These are phyloP conservation scores for Fusarium stilboides DNA, from an alignment of 2,329 filamentous ascomycete genomes.

Conservation along the genomic window DNA sequence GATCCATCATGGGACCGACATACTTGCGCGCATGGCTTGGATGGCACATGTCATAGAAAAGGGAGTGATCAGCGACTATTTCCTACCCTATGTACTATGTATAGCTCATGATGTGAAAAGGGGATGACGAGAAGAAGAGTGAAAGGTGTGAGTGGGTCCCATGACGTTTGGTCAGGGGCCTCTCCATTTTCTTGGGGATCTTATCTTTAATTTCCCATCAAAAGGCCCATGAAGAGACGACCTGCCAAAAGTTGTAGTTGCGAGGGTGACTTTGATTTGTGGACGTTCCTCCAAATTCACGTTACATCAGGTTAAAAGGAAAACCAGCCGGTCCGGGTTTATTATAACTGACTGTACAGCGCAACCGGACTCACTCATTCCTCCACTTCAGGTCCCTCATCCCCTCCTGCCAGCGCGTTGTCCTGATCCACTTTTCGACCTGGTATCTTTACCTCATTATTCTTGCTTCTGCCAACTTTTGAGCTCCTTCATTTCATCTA, in stretches of 20 bases:
- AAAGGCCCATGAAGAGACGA: not conserved
- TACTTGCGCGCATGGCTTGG: conserved; percentile 3
- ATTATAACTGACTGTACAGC: not conserved
- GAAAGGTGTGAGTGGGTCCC: conserved; percentile 28
- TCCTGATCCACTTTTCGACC: conserved; percentile 39
- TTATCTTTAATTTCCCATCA: conserved; percentile 36
- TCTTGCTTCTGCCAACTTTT: conserved; percentile 30
- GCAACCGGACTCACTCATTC: not conserved
- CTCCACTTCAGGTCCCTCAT: conserved; percentile 6
- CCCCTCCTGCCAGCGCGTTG: conserved; percentile 10
- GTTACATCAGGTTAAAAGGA: not conserved
- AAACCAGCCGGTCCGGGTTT: too few species aligned
- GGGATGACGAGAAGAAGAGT: conserved; percentile 1
- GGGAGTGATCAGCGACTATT: conserved; percentile 17
- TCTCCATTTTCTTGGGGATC: conserved; percentile 10
- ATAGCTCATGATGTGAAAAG: not conserved
- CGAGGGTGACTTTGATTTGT: conserved; percentile 3
- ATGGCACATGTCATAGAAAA: conserved; percentile 29
- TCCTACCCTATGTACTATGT: not conserved
- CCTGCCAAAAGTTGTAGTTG: conserved; percentile 2
- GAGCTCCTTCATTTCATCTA: conserved; percentile 13
- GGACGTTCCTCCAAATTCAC: conserved; percentile 2
- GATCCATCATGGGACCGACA: not conserved
- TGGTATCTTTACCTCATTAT: conserved; percentile 34
- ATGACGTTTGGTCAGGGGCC: conserved; percentile 40